phyloP scores from a whole-genome alignment of 2,329 filamentous ascomycete species.

The Fusarium tricinctum region DNA sequence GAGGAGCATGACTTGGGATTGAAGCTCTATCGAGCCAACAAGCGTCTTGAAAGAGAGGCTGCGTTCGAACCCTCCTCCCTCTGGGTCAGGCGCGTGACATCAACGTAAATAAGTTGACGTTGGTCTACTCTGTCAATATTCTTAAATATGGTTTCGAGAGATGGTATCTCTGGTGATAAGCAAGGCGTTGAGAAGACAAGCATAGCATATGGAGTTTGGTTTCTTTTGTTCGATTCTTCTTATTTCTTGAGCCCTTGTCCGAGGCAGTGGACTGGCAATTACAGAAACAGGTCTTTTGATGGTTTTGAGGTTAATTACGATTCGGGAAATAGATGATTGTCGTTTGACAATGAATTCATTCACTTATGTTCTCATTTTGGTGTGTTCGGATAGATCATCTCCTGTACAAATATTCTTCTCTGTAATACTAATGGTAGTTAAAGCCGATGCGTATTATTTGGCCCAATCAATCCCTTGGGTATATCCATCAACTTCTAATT shows the following conservation, averaged over 20 bases:
- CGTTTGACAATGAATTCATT: constrained; percentile 12
- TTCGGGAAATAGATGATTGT: constrained; percentile 27
- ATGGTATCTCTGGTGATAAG: constrained; percentile 28
- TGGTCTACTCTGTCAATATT: constrained; percentile 1
- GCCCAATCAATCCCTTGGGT: background rate
- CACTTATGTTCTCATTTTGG: constrained; percentile 3
- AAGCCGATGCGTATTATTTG: constrained; percentile 15
- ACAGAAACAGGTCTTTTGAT: constrained; percentile 32
- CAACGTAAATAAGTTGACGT: constrained; percentile 67
- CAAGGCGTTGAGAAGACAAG: constrained; percentile 46
- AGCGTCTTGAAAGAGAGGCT: constrained; percentile 77
- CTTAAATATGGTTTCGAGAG: constrained; percentile 19
- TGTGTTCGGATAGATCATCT: background rate
- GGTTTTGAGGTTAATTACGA: constrained; percentile 21
- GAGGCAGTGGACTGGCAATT: constrained; percentile 30
- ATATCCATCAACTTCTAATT: constrained; percentile 1
- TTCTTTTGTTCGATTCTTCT: constrained; percentile 27
- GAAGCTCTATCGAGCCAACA: constrained; percentile 80
- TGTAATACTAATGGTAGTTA: constrained; percentile 14
- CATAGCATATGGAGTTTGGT: constrained; percentile 44
- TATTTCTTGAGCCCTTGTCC: constrained; percentile 30
- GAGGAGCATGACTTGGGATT: constrained; percentile 85
- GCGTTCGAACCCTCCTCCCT: constrained; percentile 76
- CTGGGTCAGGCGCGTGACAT: constrained; percentile 84
- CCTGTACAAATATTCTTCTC: constrained; percentile 2